Evolutionary conservation across 176 grass and related monocot genomes (phyloP), one percentile per base, ranked within the genome.

Genomic region (Themeda triandra): DNA sequence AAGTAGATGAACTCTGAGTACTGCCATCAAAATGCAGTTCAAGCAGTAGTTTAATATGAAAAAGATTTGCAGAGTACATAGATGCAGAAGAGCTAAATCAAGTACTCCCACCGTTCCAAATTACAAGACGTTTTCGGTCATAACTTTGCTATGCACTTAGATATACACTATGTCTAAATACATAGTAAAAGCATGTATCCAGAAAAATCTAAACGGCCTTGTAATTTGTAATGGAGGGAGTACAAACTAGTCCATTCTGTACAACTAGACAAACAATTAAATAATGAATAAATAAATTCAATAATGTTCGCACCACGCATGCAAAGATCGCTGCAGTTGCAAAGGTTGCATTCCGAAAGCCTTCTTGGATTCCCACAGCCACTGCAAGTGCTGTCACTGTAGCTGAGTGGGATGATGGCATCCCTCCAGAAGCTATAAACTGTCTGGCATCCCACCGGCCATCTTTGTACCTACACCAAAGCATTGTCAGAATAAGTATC

Each of bases 341-440:
- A 91, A 99, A 96, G 27, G 75, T 85, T 19, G 93, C 88, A 65
- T 84, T 94, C 15, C 82, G 83, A 67, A 89, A 87, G 73, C 96
- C 96, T 88, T 99, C 91, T 89, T 96, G 83, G 15, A 99, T 88
- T 86, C 91, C 96, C 30, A 92, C 81, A 86, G 91, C 84, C 62
- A 91, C 84, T 41, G 96, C 91, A 86, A 99, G 91, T 69, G 96
- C 96, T 83, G 91, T 90, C 28, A 94, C 96, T 31, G 93, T 99
- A 69, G 93, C 93, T 24, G 93, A 99, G 78, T 99, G 96, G 53
- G 96, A 99, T 36, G 96, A 99, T 76, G 96, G 93, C 96, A 99
- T 99, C 25, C 96, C 96, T 45, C 96, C 96, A 72, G 96, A 92
- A 79, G 91, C 91, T 87, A 99, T 90, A 71, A 99, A 85, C 75